phyloP scores from a whole-genome alignment of 202 grass and related monocot genomes.

The Elaeis oleifera region DNA sequence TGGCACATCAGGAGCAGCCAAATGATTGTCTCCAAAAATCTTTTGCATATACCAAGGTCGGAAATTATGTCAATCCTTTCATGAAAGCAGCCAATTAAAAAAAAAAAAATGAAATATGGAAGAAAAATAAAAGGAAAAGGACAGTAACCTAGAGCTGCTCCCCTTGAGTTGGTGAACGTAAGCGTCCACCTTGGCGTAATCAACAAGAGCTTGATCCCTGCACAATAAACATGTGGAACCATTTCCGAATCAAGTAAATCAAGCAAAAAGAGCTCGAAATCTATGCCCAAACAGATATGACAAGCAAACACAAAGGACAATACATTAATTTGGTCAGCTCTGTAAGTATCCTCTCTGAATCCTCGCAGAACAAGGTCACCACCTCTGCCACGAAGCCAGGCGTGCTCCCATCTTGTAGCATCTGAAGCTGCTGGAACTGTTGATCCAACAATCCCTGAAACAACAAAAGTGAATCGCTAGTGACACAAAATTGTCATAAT shows the following conservation, averaged over 20 bases:
- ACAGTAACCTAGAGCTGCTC: slow-evolving; percentile 68
- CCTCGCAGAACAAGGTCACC: slow-evolving; percentile 62
- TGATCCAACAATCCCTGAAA: slow-evolving; percentile 62
- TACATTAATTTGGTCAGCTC: slow-evolving; percentile 46
- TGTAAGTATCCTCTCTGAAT: slow-evolving; percentile 42
- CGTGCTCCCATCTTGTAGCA: slow-evolving; percentile 54
- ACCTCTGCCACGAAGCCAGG: slow-evolving; percentile 69
- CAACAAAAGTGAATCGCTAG: not conserved
- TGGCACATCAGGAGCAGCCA: too few species aligned
- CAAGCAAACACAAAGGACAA: not conserved
- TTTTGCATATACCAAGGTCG: too few species aligned
- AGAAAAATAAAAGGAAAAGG: not conserved
- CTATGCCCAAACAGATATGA: not conserved
- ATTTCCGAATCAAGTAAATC: not conserved
- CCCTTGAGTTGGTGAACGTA: slow-evolving; percentile 81
- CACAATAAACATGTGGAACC: not conserved
- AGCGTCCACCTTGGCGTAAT: slow-evolving; percentile 59
- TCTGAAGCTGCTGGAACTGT: slow-evolving; percentile 81
- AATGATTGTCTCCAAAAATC: too few species aligned
- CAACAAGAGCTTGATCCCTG: slow-evolving; percentile 52
- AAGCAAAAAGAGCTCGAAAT: not conserved
- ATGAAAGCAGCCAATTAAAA: too few species aligned
- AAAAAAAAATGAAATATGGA: too few species aligned
- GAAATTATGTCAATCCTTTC: too few species aligned
- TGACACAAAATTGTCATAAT: too few species aligned